Percentiles rank a stretch among this genome's conserved stretches.
phyloP scores from a whole-genome alignment of 1,284 basidiomycete genomes.

The Ustilago lituana region DNA sequence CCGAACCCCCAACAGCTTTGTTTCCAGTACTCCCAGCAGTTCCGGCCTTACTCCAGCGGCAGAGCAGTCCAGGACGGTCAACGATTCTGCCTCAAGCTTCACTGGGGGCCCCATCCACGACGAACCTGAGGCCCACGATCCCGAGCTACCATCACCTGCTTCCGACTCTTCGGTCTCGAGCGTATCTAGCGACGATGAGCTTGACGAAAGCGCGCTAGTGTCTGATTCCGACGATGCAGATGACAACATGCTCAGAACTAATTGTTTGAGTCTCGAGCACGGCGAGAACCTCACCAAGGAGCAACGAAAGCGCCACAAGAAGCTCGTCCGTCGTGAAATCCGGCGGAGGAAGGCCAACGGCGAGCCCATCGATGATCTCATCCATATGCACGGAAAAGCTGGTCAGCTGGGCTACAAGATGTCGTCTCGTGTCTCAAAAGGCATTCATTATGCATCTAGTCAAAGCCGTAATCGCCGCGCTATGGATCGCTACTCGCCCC shows the following conservation, averaged over 20 bases:
- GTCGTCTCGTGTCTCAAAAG: constrained; percentile 43
- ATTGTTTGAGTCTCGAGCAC: constrained; percentile 48
- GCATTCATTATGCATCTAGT: constrained; percentile 54
- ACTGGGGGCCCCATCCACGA: constrained; percentile 25
- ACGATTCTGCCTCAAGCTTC: constrained; percentile 19
- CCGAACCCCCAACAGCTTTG: constrained; percentile 23
- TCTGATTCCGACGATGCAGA: constrained; percentile 24
- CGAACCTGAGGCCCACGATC: constrained; percentile 33
- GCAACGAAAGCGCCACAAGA: constrained; percentile 43
- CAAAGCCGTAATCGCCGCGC: constrained; percentile 57
- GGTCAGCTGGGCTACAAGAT: constrained; percentile 40
- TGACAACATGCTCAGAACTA: constrained; percentile 21
- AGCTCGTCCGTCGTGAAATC: constrained; percentile 48
- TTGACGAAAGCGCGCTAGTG: constrained; percentile 18
- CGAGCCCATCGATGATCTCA: constrained; percentile 37
- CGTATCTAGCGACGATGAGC: constrained; percentile 35
- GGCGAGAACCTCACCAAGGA: constrained; percentile 51
- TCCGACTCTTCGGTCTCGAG: constrained; percentile 18
- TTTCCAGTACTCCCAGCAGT: constrained; percentile 12
- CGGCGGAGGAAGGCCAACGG: constrained; percentile 43
- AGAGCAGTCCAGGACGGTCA: constrained; percentile 3
- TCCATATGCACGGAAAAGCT: constrained; percentile 23
- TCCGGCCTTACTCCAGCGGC: constrained; percentile 2
- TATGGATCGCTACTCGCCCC: constrained; percentile 60
- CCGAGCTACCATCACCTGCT: not conserved